Evolutionary conservation across 2,329 filamentous ascomycete genomes (phyloP).

Genomic region (Colletotrichum gigasporum): DNA sequence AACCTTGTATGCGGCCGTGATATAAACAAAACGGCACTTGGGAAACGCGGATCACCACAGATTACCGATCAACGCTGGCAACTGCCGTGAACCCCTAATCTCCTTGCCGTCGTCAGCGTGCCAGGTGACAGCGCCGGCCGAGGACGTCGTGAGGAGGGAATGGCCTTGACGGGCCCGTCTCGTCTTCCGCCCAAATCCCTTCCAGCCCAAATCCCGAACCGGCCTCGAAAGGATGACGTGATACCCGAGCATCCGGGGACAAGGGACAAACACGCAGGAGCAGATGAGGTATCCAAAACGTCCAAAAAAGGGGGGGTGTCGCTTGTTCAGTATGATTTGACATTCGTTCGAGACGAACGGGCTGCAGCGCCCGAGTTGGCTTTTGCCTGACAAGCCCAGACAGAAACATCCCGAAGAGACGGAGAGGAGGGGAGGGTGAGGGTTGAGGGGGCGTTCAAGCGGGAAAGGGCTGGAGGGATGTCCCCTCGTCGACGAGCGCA

Average conservation of each 20-base stretch:
- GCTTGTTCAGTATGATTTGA: constrained; percentile 8
- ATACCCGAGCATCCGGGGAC: constrained; percentile 24
- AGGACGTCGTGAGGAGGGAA: background rate
- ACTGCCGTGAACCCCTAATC: background rate
- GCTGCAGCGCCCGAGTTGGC: background rate
- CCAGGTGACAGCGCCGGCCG: no score
- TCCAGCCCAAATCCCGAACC: background rate
- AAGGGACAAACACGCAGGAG: background rate
- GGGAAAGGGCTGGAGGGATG: background rate
- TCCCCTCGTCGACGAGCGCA: no score
- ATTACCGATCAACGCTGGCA: constrained; percentile 1
- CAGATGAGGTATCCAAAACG: constrained; percentile 15
- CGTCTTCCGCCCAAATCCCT: background rate
- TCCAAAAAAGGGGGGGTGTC: background rate
- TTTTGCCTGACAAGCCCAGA: constrained; percentile 23
- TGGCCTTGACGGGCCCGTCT: background rate
- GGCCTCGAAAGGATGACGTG: constrained; percentile 15
- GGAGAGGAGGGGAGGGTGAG: background rate
- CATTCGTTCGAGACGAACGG: constrained; percentile 28
- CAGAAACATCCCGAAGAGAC: constrained; percentile 25
- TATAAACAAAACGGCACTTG: constrained; percentile 12
- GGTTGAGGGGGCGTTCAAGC: background rate
- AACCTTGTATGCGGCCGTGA: background rate
- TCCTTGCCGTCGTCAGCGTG: no score
- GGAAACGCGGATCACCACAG: background rate